phyloP scores from a whole-genome alignment of 768 basidiomycete genomes.

The Sutorius australiensis region DNA sequence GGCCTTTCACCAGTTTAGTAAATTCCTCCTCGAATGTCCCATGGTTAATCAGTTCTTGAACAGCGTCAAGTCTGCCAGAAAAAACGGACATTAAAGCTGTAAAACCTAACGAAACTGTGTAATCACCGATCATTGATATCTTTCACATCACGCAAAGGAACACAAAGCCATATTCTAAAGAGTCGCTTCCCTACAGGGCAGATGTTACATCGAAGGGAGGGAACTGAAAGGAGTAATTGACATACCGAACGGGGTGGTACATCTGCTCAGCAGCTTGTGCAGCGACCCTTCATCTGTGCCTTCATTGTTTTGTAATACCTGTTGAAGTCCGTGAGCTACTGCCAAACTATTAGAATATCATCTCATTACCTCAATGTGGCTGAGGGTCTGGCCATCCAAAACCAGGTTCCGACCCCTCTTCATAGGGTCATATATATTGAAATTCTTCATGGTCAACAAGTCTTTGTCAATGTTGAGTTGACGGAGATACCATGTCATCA shows the following conservation, averaged over 20 bases:
- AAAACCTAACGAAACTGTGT: slow-evolving; percentile 9
- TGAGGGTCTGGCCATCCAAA: slow-evolving; percentile 91
- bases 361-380: slow-evolving; percentile 79
- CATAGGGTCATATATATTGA: slow-evolving; percentile 97
- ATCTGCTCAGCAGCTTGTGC: slow-evolving; percentile 74
- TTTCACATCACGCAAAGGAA: slow-evolving; percentile 75
- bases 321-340: slow-evolving; percentile 5
- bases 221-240: slow-evolving; percentile 9
- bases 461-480: slow-evolving; percentile 96
- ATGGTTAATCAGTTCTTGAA: slow-evolving; percentile 84
- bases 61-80: slow-evolving; percentile 76
- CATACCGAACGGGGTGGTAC: slow-evolving; percentile 86
- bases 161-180: slow-evolving; percentile 95
- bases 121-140: slow-evolving; percentile 86
- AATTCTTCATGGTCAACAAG: slow-evolving; percentile 92
- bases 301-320: slow-evolving; percentile 89
- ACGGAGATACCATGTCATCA: slow-evolving; percentile 91
- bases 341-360: not conserved
- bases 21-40: slow-evolving; percentile 76
- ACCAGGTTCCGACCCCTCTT: slow-evolving; percentile 80
- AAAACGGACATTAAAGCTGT: slow-evolving; percentile 15
- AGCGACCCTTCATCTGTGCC: slow-evolving; percentile 91
- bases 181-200: slow-evolving; percentile 75
- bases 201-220: slow-evolving; percentile 5
- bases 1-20: slow-evolving; percentile 66